phyloP scores from a whole-genome alignment of 495 filamentous ascomycete species.

The Aspergillus campestris region DNA sequence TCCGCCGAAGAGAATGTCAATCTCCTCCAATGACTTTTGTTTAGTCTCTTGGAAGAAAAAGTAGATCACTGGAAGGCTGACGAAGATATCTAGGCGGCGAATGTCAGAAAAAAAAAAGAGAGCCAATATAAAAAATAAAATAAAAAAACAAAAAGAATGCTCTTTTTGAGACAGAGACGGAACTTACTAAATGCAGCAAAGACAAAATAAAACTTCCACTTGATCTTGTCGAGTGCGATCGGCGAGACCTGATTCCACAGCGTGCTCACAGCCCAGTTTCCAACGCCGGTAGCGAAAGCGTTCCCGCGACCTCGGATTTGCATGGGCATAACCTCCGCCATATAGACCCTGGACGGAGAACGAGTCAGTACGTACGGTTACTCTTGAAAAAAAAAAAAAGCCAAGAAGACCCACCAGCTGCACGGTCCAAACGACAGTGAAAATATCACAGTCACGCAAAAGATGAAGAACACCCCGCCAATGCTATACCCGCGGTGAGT shows the following conservation, averaged over 20 bases:
- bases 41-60: constrained; percentile 51
- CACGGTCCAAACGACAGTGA: constrained; percentile 39
- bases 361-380: neutral
- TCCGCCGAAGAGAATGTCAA: constrained; percentile 47
- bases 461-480: constrained; percentile 42
- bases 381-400: neutral
- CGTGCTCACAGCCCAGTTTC: constrained; percentile 44
- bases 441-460: constrained; percentile 40
- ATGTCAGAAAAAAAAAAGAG: constrained; percentile 2
- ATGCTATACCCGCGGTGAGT: constrained; percentile 26
- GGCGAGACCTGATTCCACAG: constrained; percentile 45
- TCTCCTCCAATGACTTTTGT: constrained; percentile 46
- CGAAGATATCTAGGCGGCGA: constrained; percentile 22
- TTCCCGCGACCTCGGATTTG: constrained; percentile 41
- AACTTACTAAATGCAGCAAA: constrained; percentile 35
- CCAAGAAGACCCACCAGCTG: constrained; percentile 26
- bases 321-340: constrained; percentile 44
- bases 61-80: constrained; percentile 35
- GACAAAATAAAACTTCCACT: constrained; percentile 41
- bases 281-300: constrained; percentile 37
- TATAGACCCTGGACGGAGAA: constrained; percentile 27
- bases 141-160: no score
- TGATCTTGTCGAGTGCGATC: constrained; percentile 33
- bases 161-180: neutral
- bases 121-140: neutral